Base-by-base conservation (phyloP, 1,139 yeast species). In the Yamadazyma taylorii region DNA sequence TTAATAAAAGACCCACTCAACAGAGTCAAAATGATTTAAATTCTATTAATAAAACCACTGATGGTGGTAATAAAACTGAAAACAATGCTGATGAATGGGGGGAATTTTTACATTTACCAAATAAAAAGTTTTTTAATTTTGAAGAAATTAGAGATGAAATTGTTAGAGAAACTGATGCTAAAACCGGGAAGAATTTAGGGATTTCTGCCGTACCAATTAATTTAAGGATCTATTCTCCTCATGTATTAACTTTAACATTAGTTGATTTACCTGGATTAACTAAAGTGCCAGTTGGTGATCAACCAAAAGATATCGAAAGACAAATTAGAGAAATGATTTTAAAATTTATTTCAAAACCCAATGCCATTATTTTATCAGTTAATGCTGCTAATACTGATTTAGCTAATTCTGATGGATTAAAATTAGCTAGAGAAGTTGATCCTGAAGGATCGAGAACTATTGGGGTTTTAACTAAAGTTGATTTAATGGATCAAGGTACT, bases 271-370 rank as follows among this genome's bases (percentile, higher is more conserved):
- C 99, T 11, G 99, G 99, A 45, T 76, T 94, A 56, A 92, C 99
- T 22, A 92, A 92, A 63, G 98, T 94, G 29, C 98, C 99, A n/a
- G 97, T 92, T 35, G 99, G 99, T 33, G 98, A 92, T 62, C 99
- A 92, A 66, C 99, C 99, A 38, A 87, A 85, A 59, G 98, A 92
- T 62, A 92, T 92, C 49, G 99, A 92, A 70, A 82, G 79, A 48
- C 96, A 87, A 64, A 94, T 92, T 53, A 82, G 86, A 58, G 96
- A 90, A 47, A 92, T 92, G 97, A 74, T 92, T 42, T 74, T 92
- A 76, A 88, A 88, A 62, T 92, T 85, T 60, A 92, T 92, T 53
- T 82, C 96, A 25, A 90, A 89, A 61, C 97, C 97, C 41, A 92
- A 92, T 59, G 97, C 98, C 32, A 92, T 92, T 54, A 85, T 92